These are phyloP conservation scores for Nigrospora sphaerica DNA, from an alignment of 2,329 filamentous ascomycete genomes.

Conservation along the genomic window DNA sequence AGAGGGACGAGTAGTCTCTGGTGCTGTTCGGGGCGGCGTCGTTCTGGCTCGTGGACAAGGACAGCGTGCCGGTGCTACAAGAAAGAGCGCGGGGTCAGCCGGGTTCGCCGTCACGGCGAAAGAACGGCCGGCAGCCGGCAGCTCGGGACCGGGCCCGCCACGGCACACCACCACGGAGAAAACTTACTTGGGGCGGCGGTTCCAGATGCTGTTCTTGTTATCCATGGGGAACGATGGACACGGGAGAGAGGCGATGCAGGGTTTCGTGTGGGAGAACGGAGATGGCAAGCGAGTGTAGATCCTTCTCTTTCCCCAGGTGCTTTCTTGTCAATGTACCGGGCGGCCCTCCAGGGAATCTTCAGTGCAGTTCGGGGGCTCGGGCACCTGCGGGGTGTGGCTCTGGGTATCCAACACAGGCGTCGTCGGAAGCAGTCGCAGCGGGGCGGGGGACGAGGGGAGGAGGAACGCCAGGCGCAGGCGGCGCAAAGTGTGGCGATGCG, in stretches of 20 bases:
- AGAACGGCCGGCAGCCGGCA: neutral
- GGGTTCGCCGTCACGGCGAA: no score
- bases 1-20: constrained; percentile 37
- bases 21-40: constrained; percentile 39
- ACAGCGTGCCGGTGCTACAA: constrained; percentile 77
- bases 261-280: neutral
- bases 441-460: no score
- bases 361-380: no score
- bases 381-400: no score
- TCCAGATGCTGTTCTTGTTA: constrained; percentile 55
- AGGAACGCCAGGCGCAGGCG: no score
- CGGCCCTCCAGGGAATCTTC: no score
- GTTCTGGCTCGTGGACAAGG: constrained; percentile 61
- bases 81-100: constrained; percentile 9
- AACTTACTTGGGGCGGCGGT: constrained; percentile 74
- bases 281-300: neutral
- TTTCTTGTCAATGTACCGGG: no score
- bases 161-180: neutral
- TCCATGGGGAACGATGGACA: constrained; percentile 38
- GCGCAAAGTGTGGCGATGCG: no score
- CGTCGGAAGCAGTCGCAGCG: no score
- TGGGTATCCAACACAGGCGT: no score
- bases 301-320: neutral
- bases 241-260: neutral
- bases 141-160: constrained; percentile 1